Conservation (phyloP, 2,329 filamentous ascomycete species). For the Sporothrix humicola region DNA sequence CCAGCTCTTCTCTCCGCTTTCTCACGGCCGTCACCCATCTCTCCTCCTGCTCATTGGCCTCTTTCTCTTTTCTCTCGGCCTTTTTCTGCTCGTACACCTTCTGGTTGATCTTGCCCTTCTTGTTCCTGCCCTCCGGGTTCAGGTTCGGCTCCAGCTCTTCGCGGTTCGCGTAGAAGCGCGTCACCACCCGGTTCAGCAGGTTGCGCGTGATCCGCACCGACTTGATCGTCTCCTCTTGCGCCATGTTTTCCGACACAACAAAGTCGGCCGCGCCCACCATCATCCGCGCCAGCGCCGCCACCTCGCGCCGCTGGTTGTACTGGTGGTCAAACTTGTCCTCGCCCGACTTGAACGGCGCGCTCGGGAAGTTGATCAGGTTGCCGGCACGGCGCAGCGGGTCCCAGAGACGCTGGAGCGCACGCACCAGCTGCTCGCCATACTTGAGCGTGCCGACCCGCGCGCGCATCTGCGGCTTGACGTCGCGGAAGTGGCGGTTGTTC, state of each 20-base stretch:
- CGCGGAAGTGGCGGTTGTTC: slow-evolving; percentile 51
- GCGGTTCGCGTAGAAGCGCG: slow-evolving; percentile 39
- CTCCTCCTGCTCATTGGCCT: not conserved
- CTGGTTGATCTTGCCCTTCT: not conserved
- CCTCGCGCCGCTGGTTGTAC: slow-evolving; percentile 50
- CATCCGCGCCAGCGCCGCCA: slow-evolving; percentile 52
- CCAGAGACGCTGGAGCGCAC: slow-evolving; percentile 59
- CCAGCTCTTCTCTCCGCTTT: not conserved
- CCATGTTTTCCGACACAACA: slow-evolving; percentile 50
- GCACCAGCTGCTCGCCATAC: slow-evolving; percentile 57
- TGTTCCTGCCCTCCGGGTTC: not conserved
- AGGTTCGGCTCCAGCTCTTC: slow-evolving; percentile 35
- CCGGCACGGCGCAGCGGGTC: slow-evolving; percentile 50
- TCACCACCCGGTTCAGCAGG: slow-evolving; percentile 43
- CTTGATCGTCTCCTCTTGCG: slow-evolving; percentile 44
- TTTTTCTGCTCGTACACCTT: no score
- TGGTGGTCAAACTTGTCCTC: slow-evolving; percentile 25
- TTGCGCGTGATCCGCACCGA: slow-evolving; percentile 44
- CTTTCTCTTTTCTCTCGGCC: not conserved
- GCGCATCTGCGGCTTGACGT: slow-evolving; percentile 43
- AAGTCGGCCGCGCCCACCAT: slow-evolving; percentile 56
- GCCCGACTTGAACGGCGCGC: slow-evolving; percentile 29
- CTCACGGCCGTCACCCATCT: not conserved
- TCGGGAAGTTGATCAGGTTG: slow-evolving; percentile 47
- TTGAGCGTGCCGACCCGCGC: slow-evolving; percentile 47